These are phyloP conservation scores for Leishmania arabica DNA, from an alignment of 208 protist genomes.

Conservation along the genomic window DNA sequence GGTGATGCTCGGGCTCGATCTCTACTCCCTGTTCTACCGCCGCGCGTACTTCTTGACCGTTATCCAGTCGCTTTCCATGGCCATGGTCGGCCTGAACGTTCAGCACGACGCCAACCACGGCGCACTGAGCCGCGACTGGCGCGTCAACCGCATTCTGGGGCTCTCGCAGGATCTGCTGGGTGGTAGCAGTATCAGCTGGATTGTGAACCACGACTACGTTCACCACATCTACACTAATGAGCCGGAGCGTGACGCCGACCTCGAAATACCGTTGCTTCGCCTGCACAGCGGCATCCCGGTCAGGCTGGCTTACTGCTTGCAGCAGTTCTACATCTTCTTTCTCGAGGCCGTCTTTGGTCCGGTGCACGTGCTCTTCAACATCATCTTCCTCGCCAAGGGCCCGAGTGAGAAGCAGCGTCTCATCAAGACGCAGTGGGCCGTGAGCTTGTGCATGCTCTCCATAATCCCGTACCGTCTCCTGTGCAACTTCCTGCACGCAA, in stretches of 20 bases:
- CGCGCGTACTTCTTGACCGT: slow-evolving; percentile 58
- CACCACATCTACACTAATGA: slow-evolving; percentile 87
- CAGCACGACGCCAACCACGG: slow-evolving; percentile 89
- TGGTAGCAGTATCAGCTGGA: slow-evolving; percentile 81
- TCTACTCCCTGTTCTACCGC: slow-evolving; percentile 64
- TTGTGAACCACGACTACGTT: slow-evolving; percentile 72
- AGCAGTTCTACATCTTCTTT: slow-evolving; percentile 77
- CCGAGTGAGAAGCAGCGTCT: slow-evolving; percentile 59
- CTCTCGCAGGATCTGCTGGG: slow-evolving; percentile 72
- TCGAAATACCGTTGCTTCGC: slow-evolving; percentile 75
- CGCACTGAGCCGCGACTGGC: slow-evolving; percentile 55
- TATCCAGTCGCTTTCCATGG: slow-evolving; percentile 75
- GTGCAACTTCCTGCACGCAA: slow-evolving; percentile 61
- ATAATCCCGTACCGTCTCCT: slow-evolving; percentile 63
- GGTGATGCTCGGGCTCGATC: slow-evolving; percentile 62
- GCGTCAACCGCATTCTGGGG: slow-evolving; percentile 64
- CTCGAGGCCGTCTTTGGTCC: slow-evolving; percentile 75
- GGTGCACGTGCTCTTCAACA: slow-evolving; percentile 68
- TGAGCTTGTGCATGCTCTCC: slow-evolving; percentile 53
- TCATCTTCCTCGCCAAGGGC: slow-evolving; percentile 55
- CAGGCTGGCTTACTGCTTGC: slow-evolving; percentile 63
- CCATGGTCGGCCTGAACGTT: slow-evolving; percentile 83
- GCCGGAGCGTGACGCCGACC: slow-evolving; percentile 59
- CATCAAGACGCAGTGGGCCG: slow-evolving; percentile 56
- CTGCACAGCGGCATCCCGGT: slow-evolving; percentile 64